phyloP scores from a whole-genome alignment of 352 stramenopile genomes.

The Achlya hypogyna region DNA sequence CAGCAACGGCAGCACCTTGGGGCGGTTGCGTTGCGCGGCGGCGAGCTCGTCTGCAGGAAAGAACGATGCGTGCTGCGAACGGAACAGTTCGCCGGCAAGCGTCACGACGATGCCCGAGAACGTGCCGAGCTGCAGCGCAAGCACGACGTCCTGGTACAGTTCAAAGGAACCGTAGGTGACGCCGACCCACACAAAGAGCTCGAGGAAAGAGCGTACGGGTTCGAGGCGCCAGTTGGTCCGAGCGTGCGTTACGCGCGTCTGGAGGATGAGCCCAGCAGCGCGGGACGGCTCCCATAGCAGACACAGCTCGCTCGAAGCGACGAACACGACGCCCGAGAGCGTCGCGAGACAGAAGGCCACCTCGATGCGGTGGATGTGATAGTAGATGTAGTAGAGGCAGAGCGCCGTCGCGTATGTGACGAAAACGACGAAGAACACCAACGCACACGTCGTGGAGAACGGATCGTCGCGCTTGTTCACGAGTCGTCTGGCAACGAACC shows the following conservation, averaged over 20 bases:
- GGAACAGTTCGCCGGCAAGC: slow-evolving; percentile 65
- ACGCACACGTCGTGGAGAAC: slow-evolving; percentile 54
- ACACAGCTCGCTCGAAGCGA: slow-evolving; percentile 71
- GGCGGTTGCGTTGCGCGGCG: slow-evolving; percentile 11
- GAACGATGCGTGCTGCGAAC: slow-evolving; percentile 27
- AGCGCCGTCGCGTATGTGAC: slow-evolving; percentile 62
- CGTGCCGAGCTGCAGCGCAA: slow-evolving; percentile 70
- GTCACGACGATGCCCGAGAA: slow-evolving; percentile 77
- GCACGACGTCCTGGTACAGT: slow-evolving; percentile 69
- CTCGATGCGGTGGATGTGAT: slow-evolving; percentile 79
- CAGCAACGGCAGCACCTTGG: slow-evolving; percentile 38
- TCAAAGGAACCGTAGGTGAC: slow-evolving; percentile 72
- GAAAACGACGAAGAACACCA: slow-evolving; percentile 65
- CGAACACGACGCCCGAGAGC: slow-evolving; percentile 66
- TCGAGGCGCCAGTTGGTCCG: slow-evolving; percentile 68
- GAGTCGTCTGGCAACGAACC: slow-evolving; percentile 57
- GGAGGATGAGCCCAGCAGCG: slow-evolving; percentile 58
- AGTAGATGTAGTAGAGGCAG: slow-evolving; percentile 70
- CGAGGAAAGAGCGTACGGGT: slow-evolving; percentile 68
- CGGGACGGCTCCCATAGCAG: slow-evolving; percentile 74
- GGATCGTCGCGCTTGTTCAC: slow-evolving; percentile 37
- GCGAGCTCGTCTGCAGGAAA: not conserved
- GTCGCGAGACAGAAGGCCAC: slow-evolving; percentile 73
- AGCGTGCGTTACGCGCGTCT: slow-evolving; percentile 64
- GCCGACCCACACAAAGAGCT: slow-evolving; percentile 74